These are phyloP conservation scores for Talaromyces stipitatus DNA, from an alignment of 495 filamentous ascomycete species.

Conservation along the genomic window DNA sequence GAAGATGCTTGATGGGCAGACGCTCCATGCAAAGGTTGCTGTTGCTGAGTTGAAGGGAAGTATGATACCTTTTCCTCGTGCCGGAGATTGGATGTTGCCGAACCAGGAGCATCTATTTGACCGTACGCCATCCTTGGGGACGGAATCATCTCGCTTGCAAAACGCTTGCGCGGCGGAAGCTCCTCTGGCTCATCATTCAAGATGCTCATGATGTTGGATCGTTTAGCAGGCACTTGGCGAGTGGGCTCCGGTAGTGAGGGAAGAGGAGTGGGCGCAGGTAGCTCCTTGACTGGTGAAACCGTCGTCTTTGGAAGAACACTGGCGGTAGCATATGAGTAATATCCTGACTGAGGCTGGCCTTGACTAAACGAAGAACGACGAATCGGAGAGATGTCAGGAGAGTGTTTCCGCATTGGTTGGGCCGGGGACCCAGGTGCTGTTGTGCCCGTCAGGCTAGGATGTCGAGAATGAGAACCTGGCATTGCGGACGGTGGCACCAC, in stretches of 20 bases:
- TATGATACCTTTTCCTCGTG: slow-evolving; percentile 8
- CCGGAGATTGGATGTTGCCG: neutral
- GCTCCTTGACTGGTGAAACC: slow-evolving; percentile 37
- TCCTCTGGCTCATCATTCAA: slow-evolving; percentile 52
- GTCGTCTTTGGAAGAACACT: neutral
- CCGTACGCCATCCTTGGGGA: slow-evolving; percentile 22
- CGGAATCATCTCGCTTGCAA: slow-evolving; percentile 30
- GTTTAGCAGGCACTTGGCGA: slow-evolving; percentile 45
- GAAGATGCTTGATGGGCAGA: too few species aligned
- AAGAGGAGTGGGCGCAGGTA: slow-evolving; percentile 25
- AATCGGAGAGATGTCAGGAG: slow-evolving; percentile 29
- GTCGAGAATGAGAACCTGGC: slow-evolving; percentile 30
- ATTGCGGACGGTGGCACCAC: slow-evolving; percentile 9
- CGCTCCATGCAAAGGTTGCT: neutral
- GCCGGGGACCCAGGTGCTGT: slow-evolving; percentile 32
- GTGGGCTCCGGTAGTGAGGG: slow-evolving; percentile 37
- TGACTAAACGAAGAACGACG: slow-evolving; percentile 33
- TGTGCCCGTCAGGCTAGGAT: slow-evolving; percentile 22
- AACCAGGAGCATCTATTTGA: slow-evolving; percentile 12
- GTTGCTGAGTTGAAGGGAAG: slow-evolving; percentile 2
- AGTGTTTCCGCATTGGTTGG: slow-evolving; percentile 22
- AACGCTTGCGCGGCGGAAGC: slow-evolving; percentile 44
- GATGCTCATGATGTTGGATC: slow-evolving; percentile 52
- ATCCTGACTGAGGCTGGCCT: slow-evolving; percentile 13
- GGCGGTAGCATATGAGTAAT: slow-evolving; percentile 1